Base-by-base conservation (phyloP, 1,284 basidiomycete genomes). In the Ustilago cynodontis region DNA sequence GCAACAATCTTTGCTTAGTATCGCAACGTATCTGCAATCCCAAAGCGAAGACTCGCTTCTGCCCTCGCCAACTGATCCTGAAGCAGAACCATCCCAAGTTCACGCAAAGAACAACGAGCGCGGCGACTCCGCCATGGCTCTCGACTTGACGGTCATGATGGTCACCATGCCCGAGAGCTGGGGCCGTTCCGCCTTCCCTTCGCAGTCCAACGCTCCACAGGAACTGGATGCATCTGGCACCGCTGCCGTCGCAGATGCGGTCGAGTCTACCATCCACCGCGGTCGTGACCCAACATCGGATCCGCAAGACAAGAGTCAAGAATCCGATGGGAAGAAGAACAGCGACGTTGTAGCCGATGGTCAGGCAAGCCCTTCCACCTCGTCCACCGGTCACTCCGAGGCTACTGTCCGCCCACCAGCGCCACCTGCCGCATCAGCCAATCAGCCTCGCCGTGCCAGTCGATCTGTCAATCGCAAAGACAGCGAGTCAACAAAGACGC, bases 111-210 rank as follows among this genome's bases (percentile, higher is more conserved):
- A 65, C 33, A 72, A 67, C 18, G 53, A 65, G 54, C 61, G 71
- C 4, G 62, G 70, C 16, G 76, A 80, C 24, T 81, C 79, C 3
- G 80, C 71, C 26, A 82, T 82, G 80, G 75, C 78, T 18, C 67
- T 82, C 39, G 77, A 82, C 43, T 43, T 82, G 59, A 74, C 78
- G 24, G 72, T 82, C 67, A 82, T 82, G 80, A 69, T 77, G 67
- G 77, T 68, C 8, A 49, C 73, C 37, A 63, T 81, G 61, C 79
- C 79, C 29, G 71, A 81, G 29, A 65, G 45, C 45, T 74, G 64
- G 73, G 70, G 65, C 6, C 39, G 41, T 14, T 35, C 66, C 4
- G 43, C 55, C 13, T 59, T 65, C 6, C 37, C 51, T 13, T 56
- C 64, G 10, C 49, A 41, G 22, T 56, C 71, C 47, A 64, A 59